A percentile compares a stretch with the other conserved stretches of the same genome.
These are phyloP conservation scores for Podila verticillata DNA, from an alignment of 192 early-diverging fungal species.

Conservation along the genomic window DNA sequence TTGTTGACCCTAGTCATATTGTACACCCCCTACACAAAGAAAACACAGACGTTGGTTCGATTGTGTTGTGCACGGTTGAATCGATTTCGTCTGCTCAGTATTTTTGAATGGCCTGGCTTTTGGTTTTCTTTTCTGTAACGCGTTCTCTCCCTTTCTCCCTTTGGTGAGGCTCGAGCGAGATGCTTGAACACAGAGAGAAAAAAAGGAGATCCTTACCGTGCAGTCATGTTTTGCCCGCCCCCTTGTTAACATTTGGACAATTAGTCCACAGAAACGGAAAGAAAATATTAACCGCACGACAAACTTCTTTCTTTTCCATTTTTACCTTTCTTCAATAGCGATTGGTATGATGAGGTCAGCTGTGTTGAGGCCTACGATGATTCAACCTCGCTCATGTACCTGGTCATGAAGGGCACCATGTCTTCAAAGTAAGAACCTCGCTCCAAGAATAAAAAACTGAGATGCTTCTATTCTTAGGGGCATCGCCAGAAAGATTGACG, in stretches of 20 bases:
- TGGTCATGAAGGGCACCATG: slow-evolving; percentile 48
- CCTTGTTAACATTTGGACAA: slow-evolving; percentile 5
- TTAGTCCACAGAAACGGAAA: not conserved
- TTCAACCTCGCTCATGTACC: slow-evolving; percentile 43
- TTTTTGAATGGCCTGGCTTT: no score
- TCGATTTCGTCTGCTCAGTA: no score
- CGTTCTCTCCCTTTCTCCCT: no score
- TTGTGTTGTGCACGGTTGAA: no score
- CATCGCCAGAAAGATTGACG: no score
- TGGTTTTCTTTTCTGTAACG: no score
- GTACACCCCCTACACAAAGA: no score
- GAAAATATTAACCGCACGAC: not conserved
- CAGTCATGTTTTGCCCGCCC: not conserved
- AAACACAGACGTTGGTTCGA: no score
- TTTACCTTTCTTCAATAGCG: slow-evolving; percentile 15
- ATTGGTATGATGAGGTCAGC: slow-evolving; percentile 49
- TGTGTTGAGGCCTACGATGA: slow-evolving; percentile 46
- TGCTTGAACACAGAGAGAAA: not conserved
- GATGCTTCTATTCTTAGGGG: not conserved
- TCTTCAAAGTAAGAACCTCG: slow-evolving; percentile 48
- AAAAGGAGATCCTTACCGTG: not conserved
- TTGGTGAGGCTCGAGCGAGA: not conserved
- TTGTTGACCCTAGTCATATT: no score
- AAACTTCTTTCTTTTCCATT: slow-evolving; percentile 6
- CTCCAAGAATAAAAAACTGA: slow-evolving; percentile 45